Evolutionary conservation across 2,329 filamentous ascomycete genomes (phyloP), one percentile per base, ranked within the genome.

Genomic region (Arthrobotrys megalospora): DNA sequence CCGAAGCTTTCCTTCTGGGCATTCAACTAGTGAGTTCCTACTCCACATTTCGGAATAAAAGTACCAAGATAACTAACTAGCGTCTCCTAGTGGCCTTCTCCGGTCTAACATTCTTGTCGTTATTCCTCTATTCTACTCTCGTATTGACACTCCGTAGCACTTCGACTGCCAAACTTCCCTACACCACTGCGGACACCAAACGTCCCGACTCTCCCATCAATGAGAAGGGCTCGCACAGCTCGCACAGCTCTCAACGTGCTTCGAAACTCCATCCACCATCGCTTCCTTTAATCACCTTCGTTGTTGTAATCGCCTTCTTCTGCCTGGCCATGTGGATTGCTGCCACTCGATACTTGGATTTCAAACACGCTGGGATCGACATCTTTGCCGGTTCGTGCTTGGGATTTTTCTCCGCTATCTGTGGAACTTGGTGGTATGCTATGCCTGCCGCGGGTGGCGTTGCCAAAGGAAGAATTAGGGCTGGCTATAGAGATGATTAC

Each of bases 51-150:
- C n/a, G 45, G 16, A 16, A 34, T 32, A 50, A 36, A 68, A 80
- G 38, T 60, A 72, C 41, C 55, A 47, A n/a, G 68, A 88, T 70
- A n/a, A 24, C 50, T 70, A 88, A 68, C 52, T 69, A 48, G 64
- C 19, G 32, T 63, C 6, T 19, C 60, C 10, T 34, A 78, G 75
- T 91, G 79, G 88, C 92, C 3, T 93, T 93, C 81, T 90, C 91
- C 12, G 94, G 94, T 1, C 86, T 97, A 64, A 89, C 94, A 68
- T 97, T 97, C 83, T 88, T 97, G 14, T 92, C 92, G 1, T 89
- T 98, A 62, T 97, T 94, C 86, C 88, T 98, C 32, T 93, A 92
- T 80, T 92, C 91, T 84, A 95, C 94, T 83, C 92, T 95, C 82
- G 88, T 90, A 76, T 90, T 94, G 79, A 91, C 89, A 8, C 75